Conservation (phyloP, 2,329 filamentous ascomycete species). For the Aureobasidium zeae region DNA sequence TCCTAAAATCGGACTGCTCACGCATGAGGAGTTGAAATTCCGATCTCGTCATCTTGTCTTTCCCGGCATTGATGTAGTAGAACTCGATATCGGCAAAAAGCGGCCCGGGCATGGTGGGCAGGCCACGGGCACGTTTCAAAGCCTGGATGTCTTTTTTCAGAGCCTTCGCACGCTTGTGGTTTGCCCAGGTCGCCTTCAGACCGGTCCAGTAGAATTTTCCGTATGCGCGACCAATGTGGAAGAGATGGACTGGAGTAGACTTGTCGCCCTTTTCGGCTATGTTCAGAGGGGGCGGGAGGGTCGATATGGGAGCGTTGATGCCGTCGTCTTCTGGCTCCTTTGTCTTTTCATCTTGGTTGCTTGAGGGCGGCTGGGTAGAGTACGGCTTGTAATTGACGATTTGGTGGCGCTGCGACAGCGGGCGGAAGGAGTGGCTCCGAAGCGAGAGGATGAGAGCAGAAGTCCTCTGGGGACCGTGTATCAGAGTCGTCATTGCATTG, state of each 20-base stretch:
- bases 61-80: slow-evolving; percentile 4
- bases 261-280: slow-evolving; percentile 49
- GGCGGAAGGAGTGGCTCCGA: background rate
- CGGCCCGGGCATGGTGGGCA: background rate
- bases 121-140: background rate
- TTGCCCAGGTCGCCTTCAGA: slow-evolving; percentile 62
- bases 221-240: slow-evolving; percentile 64
- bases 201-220: slow-evolving; percentile 80
- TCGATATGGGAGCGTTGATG: slow-evolving; percentile 64
- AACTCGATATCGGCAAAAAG: slow-evolving; percentile 7
- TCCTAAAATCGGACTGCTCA: slow-evolving; percentile 61
- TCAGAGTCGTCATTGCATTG: slow-evolving; percentile 14
- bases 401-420: slow-evolving; percentile 2
- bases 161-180: slow-evolving; percentile 40
- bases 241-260: slow-evolving; percentile 45
- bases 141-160: slow-evolving; percentile 7
- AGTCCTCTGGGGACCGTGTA: background rate
- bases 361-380: slow-evolving; percentile 3
- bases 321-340: slow-evolving; percentile 19
- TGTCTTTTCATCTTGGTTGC: slow-evolving; percentile 8
- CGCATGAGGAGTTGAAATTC: slow-evolving; percentile 63
- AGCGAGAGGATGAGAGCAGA: background rate
- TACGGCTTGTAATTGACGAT: background rate
- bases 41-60: slow-evolving; percentile 45
- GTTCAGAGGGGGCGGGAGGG: slow-evolving; percentile 60